Conservation (phyloP, 2,329 filamentous ascomycete genomes). For the Magnaporthales sp. region DNA sequence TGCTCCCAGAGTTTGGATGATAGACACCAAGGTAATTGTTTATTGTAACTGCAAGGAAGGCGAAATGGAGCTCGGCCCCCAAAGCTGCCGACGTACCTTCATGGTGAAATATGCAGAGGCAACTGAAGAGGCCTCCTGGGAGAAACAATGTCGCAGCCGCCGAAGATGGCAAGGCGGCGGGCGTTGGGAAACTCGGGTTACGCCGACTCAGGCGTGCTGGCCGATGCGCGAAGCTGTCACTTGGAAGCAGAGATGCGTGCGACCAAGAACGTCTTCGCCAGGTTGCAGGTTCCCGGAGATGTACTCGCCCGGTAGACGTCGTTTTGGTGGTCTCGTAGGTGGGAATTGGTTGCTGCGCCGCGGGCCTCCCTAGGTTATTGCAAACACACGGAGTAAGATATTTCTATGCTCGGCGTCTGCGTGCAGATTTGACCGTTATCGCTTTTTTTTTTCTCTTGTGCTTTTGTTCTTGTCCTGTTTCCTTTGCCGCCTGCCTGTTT, state of each 20-base stretch:
- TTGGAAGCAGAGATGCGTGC: constrained; percentile 5
- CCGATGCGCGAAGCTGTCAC: constrained; percentile 2
- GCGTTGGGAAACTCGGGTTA: constrained; percentile 4
- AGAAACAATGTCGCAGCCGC: background rate
- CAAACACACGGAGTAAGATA: background rate
- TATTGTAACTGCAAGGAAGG: background rate
- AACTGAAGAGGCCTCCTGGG: background rate
- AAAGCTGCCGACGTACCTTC: background rate
- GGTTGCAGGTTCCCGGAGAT: background rate
- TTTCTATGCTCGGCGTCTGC: background rate
- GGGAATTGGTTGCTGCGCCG: background rate
- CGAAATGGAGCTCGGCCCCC: background rate
- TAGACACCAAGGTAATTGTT: background rate
- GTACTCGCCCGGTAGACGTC: background rate
- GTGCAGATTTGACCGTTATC: background rate
- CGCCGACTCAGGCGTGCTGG: constrained; percentile 7
- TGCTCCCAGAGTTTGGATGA: background rate
- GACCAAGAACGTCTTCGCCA: constrained; percentile 1
- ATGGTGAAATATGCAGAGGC: background rate
- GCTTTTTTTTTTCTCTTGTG: background rate
- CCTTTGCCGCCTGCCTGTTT: background rate
- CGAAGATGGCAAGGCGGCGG: background rate
- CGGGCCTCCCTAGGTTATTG: background rate
- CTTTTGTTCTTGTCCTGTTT: background rate
- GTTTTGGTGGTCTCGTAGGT: background rate